phyloP scores from a whole-genome alignment of 768 basidiomycete species.

The Mycena rosella region DNA sequence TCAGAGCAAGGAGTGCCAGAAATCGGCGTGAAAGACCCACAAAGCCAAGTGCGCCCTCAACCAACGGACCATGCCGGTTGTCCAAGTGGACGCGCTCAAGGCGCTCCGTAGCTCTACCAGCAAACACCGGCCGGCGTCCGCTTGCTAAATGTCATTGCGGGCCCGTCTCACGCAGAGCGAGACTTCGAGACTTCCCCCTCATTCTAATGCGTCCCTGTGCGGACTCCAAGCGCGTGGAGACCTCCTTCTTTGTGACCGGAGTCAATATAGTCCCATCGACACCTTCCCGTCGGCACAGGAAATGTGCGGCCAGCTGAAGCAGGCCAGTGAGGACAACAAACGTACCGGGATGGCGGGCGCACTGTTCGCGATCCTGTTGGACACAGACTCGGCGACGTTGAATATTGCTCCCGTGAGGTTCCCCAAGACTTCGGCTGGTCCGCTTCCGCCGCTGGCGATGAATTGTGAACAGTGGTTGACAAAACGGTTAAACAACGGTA shows the following conservation, averaged over 20 bases:
- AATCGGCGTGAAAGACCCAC: constrained; percentile 12
- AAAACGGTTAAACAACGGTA: constrained; percentile 12
- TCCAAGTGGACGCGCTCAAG: constrained; percentile 4
- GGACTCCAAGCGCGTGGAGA: not conserved
- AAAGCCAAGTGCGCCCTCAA: constrained; percentile 12
- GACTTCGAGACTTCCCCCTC: not conserved
- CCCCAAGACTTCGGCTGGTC: not conserved
- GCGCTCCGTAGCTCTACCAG: constrained; percentile 2
- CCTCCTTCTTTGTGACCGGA: not conserved
- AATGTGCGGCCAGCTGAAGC: constrained; percentile 16
- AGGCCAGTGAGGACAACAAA: constrained; percentile 8
- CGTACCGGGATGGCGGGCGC: not conserved
- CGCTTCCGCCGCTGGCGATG: not conserved
- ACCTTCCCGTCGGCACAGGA: not conserved
- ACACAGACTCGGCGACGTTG: not conserved
- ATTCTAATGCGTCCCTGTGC: not conserved
- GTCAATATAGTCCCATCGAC: not conserved
- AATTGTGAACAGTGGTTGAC: constrained; percentile 3
- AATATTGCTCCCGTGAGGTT: constrained; percentile 12
- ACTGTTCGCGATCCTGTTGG: constrained; percentile 1
- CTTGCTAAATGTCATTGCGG: not conserved
- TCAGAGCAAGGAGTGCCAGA: constrained; percentile 18
- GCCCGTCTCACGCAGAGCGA: constrained; percentile 9
- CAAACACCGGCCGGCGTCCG: constrained; percentile 3
- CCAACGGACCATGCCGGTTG: not conserved